Base-by-base conservation (phyloP, 768 basidiomycete species). In the Tubosaeta sp. region DNA sequence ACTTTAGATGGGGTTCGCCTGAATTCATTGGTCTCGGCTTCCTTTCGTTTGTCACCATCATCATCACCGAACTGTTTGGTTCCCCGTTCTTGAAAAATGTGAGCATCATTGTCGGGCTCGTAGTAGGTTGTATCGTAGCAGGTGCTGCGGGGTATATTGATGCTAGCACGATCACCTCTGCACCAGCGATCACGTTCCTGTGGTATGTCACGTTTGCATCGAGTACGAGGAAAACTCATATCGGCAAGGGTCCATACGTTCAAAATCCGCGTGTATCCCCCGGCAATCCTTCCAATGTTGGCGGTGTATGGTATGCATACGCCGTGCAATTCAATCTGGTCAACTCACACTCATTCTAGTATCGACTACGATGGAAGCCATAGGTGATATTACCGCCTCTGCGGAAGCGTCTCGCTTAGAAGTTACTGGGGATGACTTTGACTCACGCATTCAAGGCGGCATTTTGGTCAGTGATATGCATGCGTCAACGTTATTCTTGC, bases 1-100 rank as follows among this genome's bases (percentile, higher is more conserved):
- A 27, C 14, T 29, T 16, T 34, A 83, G 81, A 6, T 93, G 88
- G 87, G 91, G 88, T 9, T 85, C 85, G 0, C 84, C 91, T 0
- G 79, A 91, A 62, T 90, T 89, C 71, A 86, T 93, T 43, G 91
- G 91, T 5, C 79, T 95, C 25, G 91, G 91, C 0, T 93, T 95
- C 76, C 74, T 93, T 26, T 85, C 85, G 0, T 93, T 92, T 69
- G 61, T 83, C 44, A 75, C 80, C 9, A 91, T 91, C 59, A 78
- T 92, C 59, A 65, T 92, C 27, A 85, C 85, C 1, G 90, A 94
- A 65, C 68, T 91, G n/a, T 89, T 91, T 57, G 91, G 91, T 8
- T 85, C 84, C 4, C 91, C 90, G 0, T 93, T 94, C 74, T 68
- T 22, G 22, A 22, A 22, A 22, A 22, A 22, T 22, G 22, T 3